Conservation (phyloP, 2,329 filamentous ascomycete species). For the Fusarium brachygibbosum region DNA sequence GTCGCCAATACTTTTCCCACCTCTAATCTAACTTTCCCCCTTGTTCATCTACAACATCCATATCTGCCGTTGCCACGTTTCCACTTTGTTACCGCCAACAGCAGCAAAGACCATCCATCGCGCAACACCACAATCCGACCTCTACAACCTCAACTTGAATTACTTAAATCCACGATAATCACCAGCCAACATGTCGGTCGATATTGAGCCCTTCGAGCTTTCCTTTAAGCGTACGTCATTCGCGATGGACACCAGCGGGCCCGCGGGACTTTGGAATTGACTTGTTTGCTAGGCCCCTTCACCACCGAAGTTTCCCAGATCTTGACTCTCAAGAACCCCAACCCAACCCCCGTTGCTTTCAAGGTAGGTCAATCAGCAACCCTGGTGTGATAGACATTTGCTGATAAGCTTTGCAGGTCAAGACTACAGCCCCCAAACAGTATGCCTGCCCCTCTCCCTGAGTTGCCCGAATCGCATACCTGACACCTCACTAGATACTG, state of each 20-base stretch:
- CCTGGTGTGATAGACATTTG: constrained; percentile 5
- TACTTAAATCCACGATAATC: neutral
- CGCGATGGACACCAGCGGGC: constrained; percentile 16
- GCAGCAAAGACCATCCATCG: constrained; percentile 28
- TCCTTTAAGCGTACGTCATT: constrained; percentile 86
- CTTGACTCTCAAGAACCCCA: constrained; percentile 75
- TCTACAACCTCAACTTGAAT: constrained; percentile 5
- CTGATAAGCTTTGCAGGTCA: constrained; percentile 75
- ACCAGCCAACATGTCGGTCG: constrained; percentile 84
- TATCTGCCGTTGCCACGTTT: constrained; percentile 45
- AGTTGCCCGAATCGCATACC: constrained; percentile 30
- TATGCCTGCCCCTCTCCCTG: constrained; percentile 60
- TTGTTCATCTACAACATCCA: constrained; percentile 27
- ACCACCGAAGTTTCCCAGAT: constrained; percentile 74
- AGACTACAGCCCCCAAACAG: constrained; percentile 99
- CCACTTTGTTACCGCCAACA: constrained; percentile 38
- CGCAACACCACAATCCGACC: constrained; percentile 39
- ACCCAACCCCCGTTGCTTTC: constrained; percentile 74
- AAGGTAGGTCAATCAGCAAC: constrained; percentile 68
- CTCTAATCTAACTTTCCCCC: constrained; percentile 28
- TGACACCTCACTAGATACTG: constrained; percentile 79
- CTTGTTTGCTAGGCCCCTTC: constrained; percentile 69
- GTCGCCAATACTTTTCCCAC: constrained; percentile 15
- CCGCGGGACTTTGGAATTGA: constrained; percentile 36
- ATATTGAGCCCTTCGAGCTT: constrained; percentile 91